These are phyloP conservation scores for Exophiala oligosperma DNA, from an alignment of 2,329 filamentous ascomycete species.

Conservation along the genomic window DNA sequence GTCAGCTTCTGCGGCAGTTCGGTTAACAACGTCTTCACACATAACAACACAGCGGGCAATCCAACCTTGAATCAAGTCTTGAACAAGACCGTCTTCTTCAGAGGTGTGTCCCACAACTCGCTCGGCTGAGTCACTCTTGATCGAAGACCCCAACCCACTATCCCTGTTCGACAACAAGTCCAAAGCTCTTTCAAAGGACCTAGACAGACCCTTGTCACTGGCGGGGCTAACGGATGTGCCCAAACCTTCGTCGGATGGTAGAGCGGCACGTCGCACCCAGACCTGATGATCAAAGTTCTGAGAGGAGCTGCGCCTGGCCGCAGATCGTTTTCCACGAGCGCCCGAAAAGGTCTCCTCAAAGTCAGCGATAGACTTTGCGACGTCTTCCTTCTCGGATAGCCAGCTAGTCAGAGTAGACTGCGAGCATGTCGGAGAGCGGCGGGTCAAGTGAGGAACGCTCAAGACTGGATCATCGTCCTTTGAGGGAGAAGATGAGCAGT, in stretches of 20 bases:
- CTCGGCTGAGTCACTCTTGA: slow-evolving; percentile 24
- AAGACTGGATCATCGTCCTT: slow-evolving; percentile 44
- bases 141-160: slow-evolving; percentile 25
- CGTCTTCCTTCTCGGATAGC: slow-evolving; percentile 67
- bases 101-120: slow-evolving; percentile 31
- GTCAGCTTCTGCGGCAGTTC: slow-evolving; percentile 27
- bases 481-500: slow-evolving; percentile 45
- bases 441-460: slow-evolving; percentile 52
- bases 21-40: slow-evolving; percentile 28
- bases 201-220: slow-evolving; percentile 44
- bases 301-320: slow-evolving; percentile 27
- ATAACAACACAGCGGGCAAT: slow-evolving; percentile 30
- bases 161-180: slow-evolving; percentile 40
- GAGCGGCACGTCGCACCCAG: slow-evolving; percentile 54
- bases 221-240: slow-evolving; percentile 73
- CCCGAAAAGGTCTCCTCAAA: slow-evolving; percentile 64
- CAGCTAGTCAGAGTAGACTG: slow-evolving; percentile 32
- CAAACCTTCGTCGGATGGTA: slow-evolving; percentile 78
- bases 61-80: slow-evolving; percentile 32
- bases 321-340: slow-evolving; percentile 38
- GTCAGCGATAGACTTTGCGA: slow-evolving; percentile 67
- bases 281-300: slow-evolving; percentile 24
- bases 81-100: slow-evolving; percentile 26
- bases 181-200: slow-evolving; percentile 38
- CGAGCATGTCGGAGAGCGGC: slow-evolving; percentile 64